Conservation (phyloP, 2,329 filamentous ascomycete genomes). For the Penicillium sp. region DNA sequence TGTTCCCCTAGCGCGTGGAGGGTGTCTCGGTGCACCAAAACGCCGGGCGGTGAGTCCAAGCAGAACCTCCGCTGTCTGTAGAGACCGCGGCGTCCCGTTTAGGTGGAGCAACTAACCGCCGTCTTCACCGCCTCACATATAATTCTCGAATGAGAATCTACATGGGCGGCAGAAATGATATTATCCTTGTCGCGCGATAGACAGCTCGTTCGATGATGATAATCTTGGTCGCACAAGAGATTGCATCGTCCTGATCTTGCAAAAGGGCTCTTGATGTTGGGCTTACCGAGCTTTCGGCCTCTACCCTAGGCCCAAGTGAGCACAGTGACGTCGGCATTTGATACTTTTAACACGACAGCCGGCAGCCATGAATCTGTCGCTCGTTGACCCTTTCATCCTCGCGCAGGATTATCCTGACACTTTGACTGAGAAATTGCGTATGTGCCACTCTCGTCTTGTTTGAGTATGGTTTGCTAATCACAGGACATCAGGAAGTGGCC, state of each 20-base stretch:
- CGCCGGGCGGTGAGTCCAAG: neutral
- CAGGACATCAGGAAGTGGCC: constrained; percentile 48
- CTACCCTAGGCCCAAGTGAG: constrained; percentile 18
- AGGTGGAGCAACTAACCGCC: constrained; percentile 1
- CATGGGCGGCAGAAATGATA: neutral
- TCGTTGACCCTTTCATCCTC: constrained; percentile 65
- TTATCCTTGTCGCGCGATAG: too few species aligned
- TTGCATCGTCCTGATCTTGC: too few species aligned
- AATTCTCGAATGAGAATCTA: constrained; percentile 1
- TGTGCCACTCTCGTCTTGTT: constrained; percentile 15
- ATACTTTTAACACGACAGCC: neutral
- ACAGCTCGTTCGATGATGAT: too few species aligned
- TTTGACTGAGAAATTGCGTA: constrained; percentile 79
- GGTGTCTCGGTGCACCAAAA: constrained; percentile 18
- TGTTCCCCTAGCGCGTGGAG: constrained; percentile 18
- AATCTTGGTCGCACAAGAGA: too few species aligned
- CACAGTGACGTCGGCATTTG: constrained; percentile 2
- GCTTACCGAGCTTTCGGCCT: constrained; percentile 21
- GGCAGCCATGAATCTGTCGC: constrained; percentile 60
- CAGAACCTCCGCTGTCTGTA: constrained; percentile 1
- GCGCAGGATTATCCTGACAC: constrained; percentile 84
- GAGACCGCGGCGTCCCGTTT: neutral
- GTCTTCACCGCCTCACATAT: constrained; percentile 9
- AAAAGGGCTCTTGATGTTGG: constrained; percentile 12
- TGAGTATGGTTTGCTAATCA: constrained; percentile 7